Base-by-base conservation (phyloP, 78 protist genomes). In the Dictyostelium citrinum region DNA sequence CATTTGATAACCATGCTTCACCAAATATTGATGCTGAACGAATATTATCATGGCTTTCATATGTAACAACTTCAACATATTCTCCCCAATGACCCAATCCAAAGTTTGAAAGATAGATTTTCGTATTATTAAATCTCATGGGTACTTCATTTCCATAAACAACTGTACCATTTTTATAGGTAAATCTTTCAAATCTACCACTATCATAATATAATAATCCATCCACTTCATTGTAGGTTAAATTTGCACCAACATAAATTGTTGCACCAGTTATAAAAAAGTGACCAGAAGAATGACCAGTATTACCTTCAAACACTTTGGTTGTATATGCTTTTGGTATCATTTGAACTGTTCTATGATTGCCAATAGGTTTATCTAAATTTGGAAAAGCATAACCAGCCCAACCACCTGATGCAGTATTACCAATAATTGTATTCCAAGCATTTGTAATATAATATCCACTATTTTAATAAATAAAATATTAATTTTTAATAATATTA, bases 281-380 rank as follows among this genome's bases (percentile, higher is more conserved):
- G 43, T 49, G 75, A 7, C 97, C 98, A 9, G 96, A 80, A 35
- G 88, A 61, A 85, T 91, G 95, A 12, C 96, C 97, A 5, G 90
- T 45, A 68, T 96, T 96, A 12, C 98, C 98, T 10, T 85, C 82
- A 72, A 95, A 96, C 5, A 12, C 61, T 24, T 78, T 70, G 10
- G 51, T 9, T 27, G 97, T 80, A 20, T 83, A 64, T 33, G 27
- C 46, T 11, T 22, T 14, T 17, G 98, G 98, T 20, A 64, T 71
- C 70, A 94, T 78, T 22, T 41, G 24, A 12, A 33, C 46, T 29
- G 67, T 22, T 24, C 37, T 67, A 74, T 78, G 79, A 35, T 72
- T 84, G 8, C 91, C 91, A 70, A 84, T 49, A 2, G 91, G 91
- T 29, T 58, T 29, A 20, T 70, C 41, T 17, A 33, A 70, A 70